Evolutionary conservation across 1,139 yeast genomes (phyloP), one percentile per base, ranked within the genome.

Genomic region (Saccharomycopsis phalli): DNA sequence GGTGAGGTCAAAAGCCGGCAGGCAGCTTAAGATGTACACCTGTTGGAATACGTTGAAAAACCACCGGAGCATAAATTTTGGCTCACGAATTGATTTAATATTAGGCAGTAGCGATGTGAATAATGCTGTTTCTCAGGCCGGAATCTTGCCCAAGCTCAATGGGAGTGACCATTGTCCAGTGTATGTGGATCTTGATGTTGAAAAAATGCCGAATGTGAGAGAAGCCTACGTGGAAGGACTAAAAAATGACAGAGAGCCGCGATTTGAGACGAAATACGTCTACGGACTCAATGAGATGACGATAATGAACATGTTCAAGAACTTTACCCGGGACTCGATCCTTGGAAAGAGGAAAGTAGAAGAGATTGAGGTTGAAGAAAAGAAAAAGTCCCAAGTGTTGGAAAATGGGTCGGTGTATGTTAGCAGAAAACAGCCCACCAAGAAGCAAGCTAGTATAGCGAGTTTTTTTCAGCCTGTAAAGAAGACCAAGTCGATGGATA

Each of bases 151-250:
- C 0, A 67, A 65, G 28, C 53, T 88, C 0, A 63, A 71, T 56
- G 98, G 97, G 0, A 86, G 95, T 0, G 98, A 91, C 57, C 98
- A 91, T 59, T 91, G 97, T 58, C 98, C 98, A 0, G 75, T 86
- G 0, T 86, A 60, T 53, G 71, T 88, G 1, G 96, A 87, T 55
- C 57, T 84, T 39, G 62, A 62, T 26, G 47, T 61, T 5, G 44
- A 45, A 3, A 45, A 45, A 0, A 41, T 44, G 26, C 16, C 21
- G 29, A 42, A 34, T 2, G 21, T 6, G n/a, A 16, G 20, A 4
- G 10, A 22, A 10, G 34, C 31, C 22, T 25, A 26, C 30, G 20
- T 11, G 13, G 23, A 29, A 33, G n/a, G 18, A 19, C 11, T 43
- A 17, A 7, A 37, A 7, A 22, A 28, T 37, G 47, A 46, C 16